Percentiles rank a stretch among this genome's conserved stretches.
Conservation (phyloP, 495 filamentous ascomycete genomes). For the Alectoria sarmentosa region DNA sequence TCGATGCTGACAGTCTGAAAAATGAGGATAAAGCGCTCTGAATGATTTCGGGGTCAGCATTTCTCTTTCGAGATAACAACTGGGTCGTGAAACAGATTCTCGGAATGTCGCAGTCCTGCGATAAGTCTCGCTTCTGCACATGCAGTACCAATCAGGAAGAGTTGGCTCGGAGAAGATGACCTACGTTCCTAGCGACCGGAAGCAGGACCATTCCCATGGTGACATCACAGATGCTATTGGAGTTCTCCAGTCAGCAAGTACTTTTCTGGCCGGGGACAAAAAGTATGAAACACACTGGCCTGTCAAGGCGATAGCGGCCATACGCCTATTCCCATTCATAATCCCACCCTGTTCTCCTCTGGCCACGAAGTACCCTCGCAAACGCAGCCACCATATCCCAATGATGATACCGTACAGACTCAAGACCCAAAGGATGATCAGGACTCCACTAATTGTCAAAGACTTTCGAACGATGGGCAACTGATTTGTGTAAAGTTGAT, state of each 20-base stretch:
- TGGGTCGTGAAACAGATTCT: not conserved
- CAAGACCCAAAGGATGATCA: constrained; percentile 28
- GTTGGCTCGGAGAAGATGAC: not conserved
- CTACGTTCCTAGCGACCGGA: constrained; percentile 27
- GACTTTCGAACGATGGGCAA: constrained; percentile 28
- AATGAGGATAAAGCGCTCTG: constrained; percentile 31
- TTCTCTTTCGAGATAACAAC: not conserved
- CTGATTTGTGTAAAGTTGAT: constrained; percentile 20
- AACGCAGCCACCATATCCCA: constrained; percentile 30
- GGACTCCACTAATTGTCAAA: constrained; percentile 22
- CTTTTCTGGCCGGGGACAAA: not conserved
- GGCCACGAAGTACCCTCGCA: constrained; percentile 26
- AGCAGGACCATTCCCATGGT: constrained; percentile 33
- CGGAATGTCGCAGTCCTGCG: not conserved
- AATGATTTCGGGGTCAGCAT: not conserved
- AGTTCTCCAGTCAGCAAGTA: not conserved
- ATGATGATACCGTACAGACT: constrained; percentile 28
- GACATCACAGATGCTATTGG: constrained; percentile 19
- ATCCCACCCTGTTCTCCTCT: constrained; percentile 24
- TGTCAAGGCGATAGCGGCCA: constrained; percentile 31
- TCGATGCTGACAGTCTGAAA: constrained; percentile 30
- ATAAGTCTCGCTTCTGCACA: not conserved
- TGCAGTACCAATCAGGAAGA: not conserved
- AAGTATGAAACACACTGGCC: constrained; percentile 22
- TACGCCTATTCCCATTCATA: constrained; percentile 15